phyloP scores from a whole-genome alignment of 768 basidiomycete genomes.

The Crucibulum laeve region DNA sequence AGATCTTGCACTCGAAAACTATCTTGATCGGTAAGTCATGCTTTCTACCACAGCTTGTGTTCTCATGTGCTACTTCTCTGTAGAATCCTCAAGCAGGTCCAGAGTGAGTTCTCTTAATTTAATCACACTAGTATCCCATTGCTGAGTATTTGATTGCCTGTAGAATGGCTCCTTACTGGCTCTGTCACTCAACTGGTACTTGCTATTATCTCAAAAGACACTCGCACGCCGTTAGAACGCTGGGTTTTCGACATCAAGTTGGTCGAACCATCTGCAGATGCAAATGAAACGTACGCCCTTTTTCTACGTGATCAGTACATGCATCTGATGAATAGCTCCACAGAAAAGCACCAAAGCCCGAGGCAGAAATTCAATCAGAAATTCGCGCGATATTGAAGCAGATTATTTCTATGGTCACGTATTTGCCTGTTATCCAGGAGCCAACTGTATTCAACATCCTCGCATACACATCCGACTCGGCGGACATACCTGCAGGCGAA shows the following conservation, averaged over 20 bases:
- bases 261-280: slow-evolving; percentile 56
- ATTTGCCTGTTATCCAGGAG: slow-evolving; percentile 92
- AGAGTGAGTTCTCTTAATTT: slow-evolving; percentile 54
- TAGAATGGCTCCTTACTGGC: slow-evolving; percentile 95
- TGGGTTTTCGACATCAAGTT: slow-evolving; percentile 98
- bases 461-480: slow-evolving; percentile 90
- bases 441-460: slow-evolving; percentile 97
- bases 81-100: slow-evolving; percentile 89
- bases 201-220: slow-evolving; percentile 94
- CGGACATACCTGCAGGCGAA: slow-evolving; percentile 86
- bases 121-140: no score
- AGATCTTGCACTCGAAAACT: slow-evolving; percentile 89
- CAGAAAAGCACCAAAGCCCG: slow-evolving; percentile 63
- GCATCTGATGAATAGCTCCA: slow-evolving; percentile 4
- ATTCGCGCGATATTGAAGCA: slow-evolving; percentile 98
- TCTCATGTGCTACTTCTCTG: no score
- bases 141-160: no score
- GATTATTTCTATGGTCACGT: slow-evolving; percentile 95
- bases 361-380: slow-evolving; percentile 92
- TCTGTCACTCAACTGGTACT: slow-evolving; percentile 93
- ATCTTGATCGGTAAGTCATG: slow-evolving; percentile 67
- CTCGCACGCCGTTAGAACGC: slow-evolving; percentile 85
- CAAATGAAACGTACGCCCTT: slow-evolving; percentile 42
- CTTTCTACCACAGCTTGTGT: slow-evolving; percentile 2
- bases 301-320: slow-evolving; percentile 6